Evolutionary conservation across 2,329 filamentous ascomycete genomes (phyloP).

Genomic region (Sporothrix protearum): DNA sequence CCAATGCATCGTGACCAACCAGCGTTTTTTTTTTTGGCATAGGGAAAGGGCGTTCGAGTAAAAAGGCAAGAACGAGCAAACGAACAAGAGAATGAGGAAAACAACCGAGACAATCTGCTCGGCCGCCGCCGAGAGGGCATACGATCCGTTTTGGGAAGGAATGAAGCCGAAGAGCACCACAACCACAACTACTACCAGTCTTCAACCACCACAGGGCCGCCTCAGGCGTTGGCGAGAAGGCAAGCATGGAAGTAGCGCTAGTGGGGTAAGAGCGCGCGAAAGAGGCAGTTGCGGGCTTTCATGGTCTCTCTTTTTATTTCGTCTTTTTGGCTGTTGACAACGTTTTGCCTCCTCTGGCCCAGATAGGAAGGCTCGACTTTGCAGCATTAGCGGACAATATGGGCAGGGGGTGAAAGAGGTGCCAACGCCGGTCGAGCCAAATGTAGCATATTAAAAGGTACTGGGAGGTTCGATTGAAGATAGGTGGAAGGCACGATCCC

Average conservation of each 20-base stretch:
- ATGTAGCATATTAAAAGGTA: not conserved
- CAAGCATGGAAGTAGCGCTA: not conserved
- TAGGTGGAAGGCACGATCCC: conserved; percentile 1
- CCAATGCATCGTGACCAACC: conserved; percentile 6
- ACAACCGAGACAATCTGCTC: conserved; percentile 1
- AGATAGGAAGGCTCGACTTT: conserved; percentile 3
- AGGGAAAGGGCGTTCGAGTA: not conserved
- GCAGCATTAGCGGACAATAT: not conserved
- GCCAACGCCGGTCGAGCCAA: not conserved
- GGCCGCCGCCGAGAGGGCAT: conserved; percentile 2
- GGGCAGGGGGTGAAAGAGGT: not conserved
- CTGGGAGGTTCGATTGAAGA: not conserved
- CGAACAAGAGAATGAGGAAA: not conserved
- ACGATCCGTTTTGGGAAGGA: conserved; percentile 23
- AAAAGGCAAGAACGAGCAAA: not conserved
- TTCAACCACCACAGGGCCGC: not conserved
- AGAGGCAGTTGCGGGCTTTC: conserved; percentile 14
- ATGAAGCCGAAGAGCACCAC: conserved; percentile 16
- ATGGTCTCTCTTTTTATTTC: not conserved
- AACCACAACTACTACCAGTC: not conserved
- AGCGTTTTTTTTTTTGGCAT: not conserved
- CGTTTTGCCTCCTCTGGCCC: not conserved
- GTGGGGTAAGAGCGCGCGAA: conserved; percentile 9
- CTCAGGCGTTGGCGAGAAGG: not conserved
- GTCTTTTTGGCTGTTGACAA: conserved; percentile 1